Conservation (phyloP, 129 eudicot genomes). For the Flaveria brownii region DNA sequence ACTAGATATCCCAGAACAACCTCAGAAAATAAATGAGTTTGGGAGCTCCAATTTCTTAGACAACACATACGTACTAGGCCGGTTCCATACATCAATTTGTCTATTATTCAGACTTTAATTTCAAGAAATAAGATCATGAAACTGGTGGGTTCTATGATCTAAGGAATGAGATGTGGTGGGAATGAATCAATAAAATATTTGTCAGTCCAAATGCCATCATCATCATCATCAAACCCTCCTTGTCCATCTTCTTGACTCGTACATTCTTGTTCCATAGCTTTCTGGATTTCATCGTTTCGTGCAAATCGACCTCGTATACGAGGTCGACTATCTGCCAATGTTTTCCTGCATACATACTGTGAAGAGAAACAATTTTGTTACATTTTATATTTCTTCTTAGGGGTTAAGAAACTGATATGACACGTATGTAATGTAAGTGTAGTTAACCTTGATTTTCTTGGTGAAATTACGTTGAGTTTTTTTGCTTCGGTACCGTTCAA, state of each 20-base stretch:
- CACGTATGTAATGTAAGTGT: neutral
- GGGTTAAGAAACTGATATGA: neutral
- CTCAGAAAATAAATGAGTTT: slow-evolving; percentile 17
- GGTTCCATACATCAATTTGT: slow-evolving; percentile 19
- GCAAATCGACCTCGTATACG: slow-evolving; percentile 89
- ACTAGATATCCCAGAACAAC: slow-evolving; percentile 18
- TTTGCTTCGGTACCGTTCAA: slow-evolving; percentile 84
- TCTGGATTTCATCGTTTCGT: slow-evolving; percentile 72
- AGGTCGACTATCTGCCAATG: slow-evolving; percentile 92
- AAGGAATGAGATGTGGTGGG: slow-evolving; percentile 60
- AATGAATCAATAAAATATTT: slow-evolving; percentile 51
- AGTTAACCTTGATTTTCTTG: slow-evolving; percentile 84
- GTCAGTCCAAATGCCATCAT: slow-evolving; percentile 57
- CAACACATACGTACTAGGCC: slow-evolving; percentile 6
- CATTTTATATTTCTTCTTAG: neutral
- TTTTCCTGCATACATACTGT: slow-evolving; percentile 86
- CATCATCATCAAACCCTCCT: slow-evolving; percentile 50
- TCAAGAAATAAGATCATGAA: slow-evolving; percentile 15
- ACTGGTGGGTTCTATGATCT: slow-evolving; percentile 1
- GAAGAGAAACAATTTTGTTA: neutral
- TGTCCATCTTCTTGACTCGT: slow-evolving; percentile 37
- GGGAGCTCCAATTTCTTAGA: slow-evolving; percentile 19
- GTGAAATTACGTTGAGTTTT: slow-evolving; percentile 81
- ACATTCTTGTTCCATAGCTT: slow-evolving; percentile 47
- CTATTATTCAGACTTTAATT: neutral